phyloP scores from a whole-genome alignment of 1,284 basidiomycete genomes.

The Leccinum subfulvum region DNA sequence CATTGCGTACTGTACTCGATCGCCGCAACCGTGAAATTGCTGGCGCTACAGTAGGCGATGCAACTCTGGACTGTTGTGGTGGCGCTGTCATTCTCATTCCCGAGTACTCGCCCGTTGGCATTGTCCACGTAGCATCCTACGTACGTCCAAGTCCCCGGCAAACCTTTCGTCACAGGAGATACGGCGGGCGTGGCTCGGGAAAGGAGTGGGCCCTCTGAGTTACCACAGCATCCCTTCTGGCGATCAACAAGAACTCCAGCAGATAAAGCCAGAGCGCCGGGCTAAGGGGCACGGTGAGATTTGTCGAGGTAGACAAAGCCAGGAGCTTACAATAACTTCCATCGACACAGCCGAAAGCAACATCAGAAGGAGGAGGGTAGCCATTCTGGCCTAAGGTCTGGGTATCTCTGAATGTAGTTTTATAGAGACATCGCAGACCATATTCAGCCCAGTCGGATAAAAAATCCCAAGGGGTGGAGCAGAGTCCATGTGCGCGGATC shows the following conservation, averaged over 20 bases:
- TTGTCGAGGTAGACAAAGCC: neutral
- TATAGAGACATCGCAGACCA: neutral
- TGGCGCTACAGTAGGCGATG: constrained; percentile 41
- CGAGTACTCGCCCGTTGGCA: constrained; percentile 49
- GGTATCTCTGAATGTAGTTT: neutral
- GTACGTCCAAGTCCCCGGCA: constrained; percentile 51
- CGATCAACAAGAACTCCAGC: neutral
- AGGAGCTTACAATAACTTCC: constrained; percentile 3
- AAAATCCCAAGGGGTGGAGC: neutral
- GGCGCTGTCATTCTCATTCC: constrained; percentile 31
- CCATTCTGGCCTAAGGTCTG: constrained; percentile 11
- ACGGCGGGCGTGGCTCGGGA: constrained; percentile 27
- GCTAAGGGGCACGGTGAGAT: constrained; percentile 12
- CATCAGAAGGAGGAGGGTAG: constrained; percentile 1
- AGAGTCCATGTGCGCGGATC: neutral
- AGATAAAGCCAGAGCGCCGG: neutral
- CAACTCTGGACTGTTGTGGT: constrained; percentile 47
- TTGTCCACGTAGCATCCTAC: constrained; percentile 45
- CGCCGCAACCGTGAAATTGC: constrained; percentile 50
- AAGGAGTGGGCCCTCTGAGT: neutral
- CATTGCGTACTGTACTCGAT: constrained; percentile 50
- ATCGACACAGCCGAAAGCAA: neutral
- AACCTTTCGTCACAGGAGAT: constrained; percentile 46
- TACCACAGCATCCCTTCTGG: neutral
- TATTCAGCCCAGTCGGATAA: neutral